Conservation (phyloP, 2,329 filamentous ascomycete species). For the Trichoderma lentiforme region DNA sequence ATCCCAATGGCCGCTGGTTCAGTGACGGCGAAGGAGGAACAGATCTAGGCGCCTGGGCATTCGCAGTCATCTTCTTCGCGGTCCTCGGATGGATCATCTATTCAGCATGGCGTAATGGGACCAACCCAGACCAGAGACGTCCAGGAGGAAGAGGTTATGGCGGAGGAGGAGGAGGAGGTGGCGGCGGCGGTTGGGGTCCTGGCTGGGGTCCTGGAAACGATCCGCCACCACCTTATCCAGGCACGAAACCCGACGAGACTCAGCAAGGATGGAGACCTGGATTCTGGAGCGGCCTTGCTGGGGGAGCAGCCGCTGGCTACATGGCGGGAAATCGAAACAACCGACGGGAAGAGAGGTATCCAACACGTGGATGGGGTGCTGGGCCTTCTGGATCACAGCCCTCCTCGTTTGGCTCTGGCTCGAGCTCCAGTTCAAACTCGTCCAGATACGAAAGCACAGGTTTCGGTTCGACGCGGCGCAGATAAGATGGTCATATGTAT, state of each 20-base stretch:
- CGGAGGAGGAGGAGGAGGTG: conserved; percentile 34
- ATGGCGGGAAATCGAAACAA: conserved; percentile 40
- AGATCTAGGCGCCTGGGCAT: conserved; percentile 45
- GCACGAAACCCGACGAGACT: conserved; percentile 33
- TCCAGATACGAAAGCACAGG: conserved; percentile 66
- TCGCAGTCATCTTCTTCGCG: conserved; percentile 59
- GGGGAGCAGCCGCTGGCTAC: conserved; percentile 67
- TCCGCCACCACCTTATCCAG: conserved; percentile 48
- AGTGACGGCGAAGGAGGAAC: conserved; percentile 29
- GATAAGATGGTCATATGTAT: conserved; percentile 34
- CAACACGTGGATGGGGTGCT: conserved; percentile 27
- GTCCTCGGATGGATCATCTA: conserved; percentile 62
- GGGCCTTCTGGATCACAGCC: conserved; percentile 24
- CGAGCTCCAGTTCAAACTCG: conserved; percentile 37
- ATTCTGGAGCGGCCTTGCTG: conserved; percentile 68
- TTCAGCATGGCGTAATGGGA: conserved; percentile 39
- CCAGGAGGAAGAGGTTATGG: conserved; percentile 15
- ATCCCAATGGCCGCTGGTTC: conserved; percentile 35
- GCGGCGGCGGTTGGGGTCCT: conserved; percentile 38
- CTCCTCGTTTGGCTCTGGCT: conserved; percentile 22
- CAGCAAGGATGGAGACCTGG: conserved; percentile 59
- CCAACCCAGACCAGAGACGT: conserved; percentile 28
- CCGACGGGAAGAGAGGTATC: conserved; percentile 30
- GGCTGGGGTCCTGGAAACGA: conserved; percentile 43
- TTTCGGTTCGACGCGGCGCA: conserved; percentile 65